A percentile compares a stretch with the other conserved stretches of the same genome.
Conservation (phyloP, 306 rosid genomes). For the Casuarina glauca region DNA sequence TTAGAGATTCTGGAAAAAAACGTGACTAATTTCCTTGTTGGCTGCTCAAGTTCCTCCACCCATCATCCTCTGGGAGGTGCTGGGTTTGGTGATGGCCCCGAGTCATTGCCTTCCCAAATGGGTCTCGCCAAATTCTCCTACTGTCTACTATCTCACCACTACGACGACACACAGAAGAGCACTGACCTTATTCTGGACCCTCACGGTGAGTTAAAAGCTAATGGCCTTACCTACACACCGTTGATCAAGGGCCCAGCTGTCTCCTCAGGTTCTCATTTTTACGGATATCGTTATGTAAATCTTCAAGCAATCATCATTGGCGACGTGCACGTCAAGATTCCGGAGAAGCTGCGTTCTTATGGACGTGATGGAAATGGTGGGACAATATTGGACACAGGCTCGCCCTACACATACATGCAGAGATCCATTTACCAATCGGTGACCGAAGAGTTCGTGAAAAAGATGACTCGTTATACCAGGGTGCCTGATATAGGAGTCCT, state of each 20-base stretch:
- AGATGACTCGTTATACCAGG: constrained; percentile 1
- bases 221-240: constrained; percentile 6
- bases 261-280: background rate
- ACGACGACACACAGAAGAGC: background rate
- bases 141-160: background rate
- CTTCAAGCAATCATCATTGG: constrained; percentile 14
- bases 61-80: background rate
- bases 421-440: constrained; percentile 6
- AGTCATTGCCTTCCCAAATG: constrained; percentile 17
- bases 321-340: background rate
- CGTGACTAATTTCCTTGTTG: background rate
- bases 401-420: background rate
- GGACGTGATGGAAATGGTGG: background rate
- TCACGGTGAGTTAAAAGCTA: background rate
- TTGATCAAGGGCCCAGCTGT: background rate
- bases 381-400: background rate
- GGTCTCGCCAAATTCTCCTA: constrained; percentile 8
- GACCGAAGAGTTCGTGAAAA: background rate
- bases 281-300: background rate
- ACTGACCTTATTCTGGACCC: constrained; percentile 1
- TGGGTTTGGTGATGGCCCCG: background rate
- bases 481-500: background rate
- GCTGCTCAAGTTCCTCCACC: background rate
- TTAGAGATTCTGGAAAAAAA: background rate
- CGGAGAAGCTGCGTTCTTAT: background rate